Evolutionary conservation across 2,329 filamentous ascomycete species (phyloP).

Genomic region (Didymella arachidicola): DNA sequence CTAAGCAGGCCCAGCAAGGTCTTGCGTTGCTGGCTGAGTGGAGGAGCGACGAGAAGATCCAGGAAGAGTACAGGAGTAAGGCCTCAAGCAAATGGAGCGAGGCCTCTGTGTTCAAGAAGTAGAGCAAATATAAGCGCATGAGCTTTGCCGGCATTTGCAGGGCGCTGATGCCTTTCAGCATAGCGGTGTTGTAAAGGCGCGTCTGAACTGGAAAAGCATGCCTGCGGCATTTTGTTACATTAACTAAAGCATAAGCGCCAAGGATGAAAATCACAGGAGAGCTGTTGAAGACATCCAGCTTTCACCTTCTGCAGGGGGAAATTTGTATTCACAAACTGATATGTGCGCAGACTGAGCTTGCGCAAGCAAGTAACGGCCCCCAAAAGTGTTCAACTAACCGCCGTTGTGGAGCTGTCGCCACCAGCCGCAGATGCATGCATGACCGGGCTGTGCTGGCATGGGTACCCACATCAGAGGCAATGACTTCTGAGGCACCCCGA

Average conservation of each 20-base stretch:
- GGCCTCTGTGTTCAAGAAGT: constrained; percentile 47
- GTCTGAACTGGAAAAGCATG: constrained; percentile 2
- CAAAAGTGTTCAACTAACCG: not conserved
- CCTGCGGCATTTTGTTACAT: not conserved
- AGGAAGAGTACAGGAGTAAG: constrained; percentile 58
- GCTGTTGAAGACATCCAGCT: not conserved
- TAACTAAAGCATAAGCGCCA: not conserved
- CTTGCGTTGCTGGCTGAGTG: constrained; percentile 61
- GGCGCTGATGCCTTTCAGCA: constrained; percentile 7
- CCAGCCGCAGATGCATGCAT: not conserved
- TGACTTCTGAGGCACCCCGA: not conserved
- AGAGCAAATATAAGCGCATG: constrained; percentile 9
- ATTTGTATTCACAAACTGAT: not conserved
- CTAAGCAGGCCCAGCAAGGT: constrained; percentile 64
- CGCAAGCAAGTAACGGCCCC: not conserved
- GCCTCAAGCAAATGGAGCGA: constrained; percentile 52
- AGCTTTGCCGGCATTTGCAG: constrained; percentile 5
- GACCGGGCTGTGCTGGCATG: not conserved
- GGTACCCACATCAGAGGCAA: not conserved
- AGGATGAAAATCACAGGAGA: not conserved
- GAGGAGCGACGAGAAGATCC: constrained; percentile 58
- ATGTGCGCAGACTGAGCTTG: not conserved
- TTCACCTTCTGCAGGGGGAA: not conserved
- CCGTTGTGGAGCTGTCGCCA: not conserved
- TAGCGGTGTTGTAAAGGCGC: constrained; percentile 10